These are phyloP conservation scores for Cyberlindnera xishuangbannaensis DNA, from an alignment of 805 yeast genomes.

Conservation along the genomic window DNA sequence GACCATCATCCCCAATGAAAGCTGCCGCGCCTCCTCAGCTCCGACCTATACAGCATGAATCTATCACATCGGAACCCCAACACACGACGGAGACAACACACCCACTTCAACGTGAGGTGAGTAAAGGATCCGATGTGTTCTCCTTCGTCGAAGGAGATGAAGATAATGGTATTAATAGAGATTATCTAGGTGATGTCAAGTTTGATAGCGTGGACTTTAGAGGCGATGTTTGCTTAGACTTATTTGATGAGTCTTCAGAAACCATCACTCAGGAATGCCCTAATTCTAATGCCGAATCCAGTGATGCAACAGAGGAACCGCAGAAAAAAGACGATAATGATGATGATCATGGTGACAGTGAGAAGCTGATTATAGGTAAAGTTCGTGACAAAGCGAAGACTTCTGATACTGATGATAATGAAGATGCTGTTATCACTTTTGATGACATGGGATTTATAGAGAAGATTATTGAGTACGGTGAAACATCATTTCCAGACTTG, in stretches of 20 bases:
- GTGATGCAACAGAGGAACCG: too few relatives aligned
- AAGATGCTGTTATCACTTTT: slow-evolving; percentile 17
- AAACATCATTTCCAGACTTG: slow-evolving; percentile 33
- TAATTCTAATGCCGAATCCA: too few relatives aligned
- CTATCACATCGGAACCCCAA: background rate
- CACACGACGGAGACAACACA: background rate
- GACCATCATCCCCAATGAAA: background rate
- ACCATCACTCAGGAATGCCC: too few relatives aligned
- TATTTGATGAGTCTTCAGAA: slow-evolving; percentile 3
- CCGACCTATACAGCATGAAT: background rate
- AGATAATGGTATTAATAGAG: slow-evolving; percentile 13
- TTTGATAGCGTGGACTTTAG: slow-evolving; percentile 10
- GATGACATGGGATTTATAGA: slow-evolving; percentile 35
- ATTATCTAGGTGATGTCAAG: slow-evolving; percentile 14
- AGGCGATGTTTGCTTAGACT: slow-evolving; percentile 2
- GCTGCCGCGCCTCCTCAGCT: background rate
- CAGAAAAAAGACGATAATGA: slow-evolving; percentile 1
- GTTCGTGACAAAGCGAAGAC: slow-evolving; percentile 4
- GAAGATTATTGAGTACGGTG: slow-evolving; percentile 35
- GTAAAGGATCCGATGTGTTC: slow-evolving; percentile 12
- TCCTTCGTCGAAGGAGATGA: slow-evolving; percentile 25
- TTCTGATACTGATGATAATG: slow-evolving; percentile 1
- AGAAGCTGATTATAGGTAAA: slow-evolving; percentile 3
- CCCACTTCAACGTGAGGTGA: slow-evolving; percentile 5
- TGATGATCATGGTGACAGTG: background rate